Conservation (phyloP, 805 yeast species). For the Komagataella kurtzmanii region DNA sequence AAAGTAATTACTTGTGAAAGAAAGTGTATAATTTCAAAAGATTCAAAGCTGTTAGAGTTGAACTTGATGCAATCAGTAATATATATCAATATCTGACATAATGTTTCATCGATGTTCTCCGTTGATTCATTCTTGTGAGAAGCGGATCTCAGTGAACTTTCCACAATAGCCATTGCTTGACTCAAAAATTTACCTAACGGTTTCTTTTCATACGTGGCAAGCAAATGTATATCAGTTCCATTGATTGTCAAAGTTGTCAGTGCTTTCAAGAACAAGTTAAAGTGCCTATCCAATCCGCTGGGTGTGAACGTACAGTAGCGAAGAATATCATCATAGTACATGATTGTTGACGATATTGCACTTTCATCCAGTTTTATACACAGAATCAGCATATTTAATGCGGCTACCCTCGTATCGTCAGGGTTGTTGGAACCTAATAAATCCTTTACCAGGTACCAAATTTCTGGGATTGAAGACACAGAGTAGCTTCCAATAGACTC, state of each 20-base stretch:
- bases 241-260: conserved; percentile 32
- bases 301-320: conserved; percentile 21
- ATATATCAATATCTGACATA: conserved; percentile 2
- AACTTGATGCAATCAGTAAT: conserved; percentile 10
- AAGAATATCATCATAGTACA: conserved; percentile 49
- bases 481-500: conserved; percentile 36
- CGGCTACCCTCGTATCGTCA: conserved; percentile 27
- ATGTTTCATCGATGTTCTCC: neutral
- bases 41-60: conserved; percentile 10
- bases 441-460: conserved; percentile 60
- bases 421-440: conserved; percentile 26
- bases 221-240: conserved; percentile 9
- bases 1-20: conserved; percentile 5
- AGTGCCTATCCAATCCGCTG: conserved; percentile 16
- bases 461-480: conserved; percentile 49
- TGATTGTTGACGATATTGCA: conserved; percentile 27
- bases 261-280: conserved; percentile 28
- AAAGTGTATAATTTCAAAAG: conserved; percentile 3
- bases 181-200: neutral
- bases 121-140: neutral
- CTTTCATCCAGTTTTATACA: conserved; percentile 44
- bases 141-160: neutral
- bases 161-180: neutral
- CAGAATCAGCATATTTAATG: conserved; percentile 35
- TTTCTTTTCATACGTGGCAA: neutral